A percentile compares a stretch with the other conserved stretches of the same genome.
phyloP scores from a whole-genome alignment of 1,284 basidiomycete genomes.

The Microbotryum violaceum region DNA sequence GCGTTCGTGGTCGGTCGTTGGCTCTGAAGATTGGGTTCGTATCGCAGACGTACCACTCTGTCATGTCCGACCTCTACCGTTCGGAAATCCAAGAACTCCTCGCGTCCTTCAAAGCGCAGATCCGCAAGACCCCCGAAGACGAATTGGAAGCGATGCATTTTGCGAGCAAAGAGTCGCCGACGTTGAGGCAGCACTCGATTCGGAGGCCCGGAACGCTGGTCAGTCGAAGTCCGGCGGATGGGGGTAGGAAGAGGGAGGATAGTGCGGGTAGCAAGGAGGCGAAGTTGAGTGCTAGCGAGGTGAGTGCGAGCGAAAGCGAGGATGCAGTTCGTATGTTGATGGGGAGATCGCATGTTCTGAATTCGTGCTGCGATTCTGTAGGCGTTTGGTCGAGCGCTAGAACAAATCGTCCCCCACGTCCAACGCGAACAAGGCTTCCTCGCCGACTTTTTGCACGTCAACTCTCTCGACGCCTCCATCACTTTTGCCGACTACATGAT shows the following conservation, averaged over 20 bases:
- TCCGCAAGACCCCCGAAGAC: conserved; percentile 64
- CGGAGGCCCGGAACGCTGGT: conserved; percentile 41
- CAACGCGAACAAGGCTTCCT: conserved; percentile 82
- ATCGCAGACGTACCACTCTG: conserved; percentile 73
- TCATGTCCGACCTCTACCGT: conserved; percentile 68
- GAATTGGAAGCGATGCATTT: conserved; percentile 55
- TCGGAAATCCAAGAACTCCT: conserved; percentile 71
- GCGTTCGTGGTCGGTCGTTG: too few species aligned
- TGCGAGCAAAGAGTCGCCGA: conserved; percentile 14
- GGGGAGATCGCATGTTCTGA: too few species aligned
- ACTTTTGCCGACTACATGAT: conserved; percentile 96
- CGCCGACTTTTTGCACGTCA: conserved; percentile 80
- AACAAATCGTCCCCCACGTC: conserved; percentile 67
- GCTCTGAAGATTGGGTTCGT: too few species aligned
- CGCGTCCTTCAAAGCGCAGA: conserved; percentile 51
- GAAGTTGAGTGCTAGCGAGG: conserved; percentile 61
- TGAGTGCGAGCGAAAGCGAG: conserved; percentile 37
- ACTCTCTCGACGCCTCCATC: conserved; percentile 62
- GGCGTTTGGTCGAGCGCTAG: conserved; percentile 67
- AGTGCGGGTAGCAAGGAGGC: conserved; percentile 43
- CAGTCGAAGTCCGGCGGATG: conserved; percentile 35
- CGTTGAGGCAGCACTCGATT: conserved; percentile 43
- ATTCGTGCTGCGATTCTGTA: conserved; percentile 37
- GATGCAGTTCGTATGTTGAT: too few species aligned
- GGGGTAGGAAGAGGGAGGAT: conserved; percentile 44